Conservation (phyloP, 768 basidiomycete genomes). For the Lentinula lateritia region DNA sequence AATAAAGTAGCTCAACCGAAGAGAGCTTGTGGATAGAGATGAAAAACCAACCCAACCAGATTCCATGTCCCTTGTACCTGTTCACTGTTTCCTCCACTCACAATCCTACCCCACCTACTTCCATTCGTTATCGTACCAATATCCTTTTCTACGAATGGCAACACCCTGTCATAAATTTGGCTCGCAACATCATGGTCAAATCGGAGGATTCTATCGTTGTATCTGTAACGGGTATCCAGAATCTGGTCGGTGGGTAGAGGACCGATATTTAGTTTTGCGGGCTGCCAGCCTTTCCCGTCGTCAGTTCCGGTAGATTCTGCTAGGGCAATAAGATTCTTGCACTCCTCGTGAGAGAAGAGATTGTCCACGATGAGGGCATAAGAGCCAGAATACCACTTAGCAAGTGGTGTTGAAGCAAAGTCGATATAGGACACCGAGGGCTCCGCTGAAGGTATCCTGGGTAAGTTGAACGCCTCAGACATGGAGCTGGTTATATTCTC, state of each 20-base stretch:
- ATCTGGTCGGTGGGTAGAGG: slow-evolving; percentile 15
- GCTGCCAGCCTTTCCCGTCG: slow-evolving; percentile 32
- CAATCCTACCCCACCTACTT: slow-evolving; percentile 26
- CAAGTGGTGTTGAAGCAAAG: slow-evolving; percentile 31
- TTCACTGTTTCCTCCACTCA: slow-evolving; percentile 20
- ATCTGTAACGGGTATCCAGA: slow-evolving; percentile 32
- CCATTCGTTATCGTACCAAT: slow-evolving; percentile 25
- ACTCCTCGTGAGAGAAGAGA: slow-evolving; percentile 35
- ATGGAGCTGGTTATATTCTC: neutral
- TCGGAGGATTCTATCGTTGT: slow-evolving; percentile 33
- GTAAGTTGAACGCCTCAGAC: neutral
- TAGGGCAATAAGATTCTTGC: slow-evolving; percentile 29
- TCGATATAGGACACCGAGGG: slow-evolving; percentile 21
- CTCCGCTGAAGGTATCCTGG: neutral
- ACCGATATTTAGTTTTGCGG: slow-evolving; percentile 27
- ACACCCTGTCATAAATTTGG: slow-evolving; percentile 29
- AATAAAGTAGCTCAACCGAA: neutral
- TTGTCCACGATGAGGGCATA: slow-evolving; percentile 40
- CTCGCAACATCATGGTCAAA: slow-evolving; percentile 28
- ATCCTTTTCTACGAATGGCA: slow-evolving; percentile 31
- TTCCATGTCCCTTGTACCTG: slow-evolving; percentile 24
- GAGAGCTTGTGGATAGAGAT: neutral
- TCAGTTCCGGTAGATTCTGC: slow-evolving; percentile 23
- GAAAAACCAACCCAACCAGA: slow-evolving; percentile 24
- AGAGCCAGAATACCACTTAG: slow-evolving; percentile 24